Evolutionary conservation across 305 asterid genomes (phyloP).

Genomic region (Fraxinus greggii): DNA sequence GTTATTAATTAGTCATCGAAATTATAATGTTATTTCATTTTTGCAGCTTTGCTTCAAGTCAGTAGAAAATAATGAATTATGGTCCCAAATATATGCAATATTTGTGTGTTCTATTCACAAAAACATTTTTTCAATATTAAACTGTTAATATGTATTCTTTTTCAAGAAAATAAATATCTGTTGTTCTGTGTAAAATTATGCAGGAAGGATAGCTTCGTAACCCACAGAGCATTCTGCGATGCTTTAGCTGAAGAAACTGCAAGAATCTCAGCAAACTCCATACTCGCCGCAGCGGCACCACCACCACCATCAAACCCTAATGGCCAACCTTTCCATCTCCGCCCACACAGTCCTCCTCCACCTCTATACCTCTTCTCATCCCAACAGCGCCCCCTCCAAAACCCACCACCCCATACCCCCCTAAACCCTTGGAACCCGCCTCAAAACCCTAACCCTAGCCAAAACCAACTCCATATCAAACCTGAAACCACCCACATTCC

Average conservation of each 20-base stretch:
- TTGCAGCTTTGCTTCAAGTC: background rate
- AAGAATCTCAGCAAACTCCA: conserved; percentile 58
- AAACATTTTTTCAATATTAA: background rate
- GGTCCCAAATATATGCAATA: background rate
- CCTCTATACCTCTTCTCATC: conserved; percentile 36
- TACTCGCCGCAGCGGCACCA: background rate
- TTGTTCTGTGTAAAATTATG: background rate
- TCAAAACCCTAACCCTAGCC: conserved; percentile 43
- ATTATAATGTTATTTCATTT: too few species aligned
- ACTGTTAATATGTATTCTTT: background rate
- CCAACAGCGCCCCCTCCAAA: conserved; percentile 25
- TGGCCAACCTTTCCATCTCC: conserved; percentile 27
- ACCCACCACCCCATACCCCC: background rate
- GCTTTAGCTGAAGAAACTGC: conserved; percentile 86
- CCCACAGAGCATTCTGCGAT: conserved; percentile 86
- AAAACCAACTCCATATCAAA: conserved; percentile 39
- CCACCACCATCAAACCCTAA: conserved; percentile 28
- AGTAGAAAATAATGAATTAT: background rate
- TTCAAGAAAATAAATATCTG: background rate
- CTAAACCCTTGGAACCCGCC: conserved; percentile 48
- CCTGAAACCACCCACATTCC: conserved; percentile 51
- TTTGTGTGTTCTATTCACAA: too few species aligned
- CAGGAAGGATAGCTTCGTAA: conserved; percentile 84
- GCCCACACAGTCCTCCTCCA: conserved; percentile 10
- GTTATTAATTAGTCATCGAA: background rate